A percentile compares a stretch with the other conserved stretches of the same genome.
Evolutionary conservation across 441 rosid species (phyloP).

Genomic region (Jatropha podagrica): DNA sequence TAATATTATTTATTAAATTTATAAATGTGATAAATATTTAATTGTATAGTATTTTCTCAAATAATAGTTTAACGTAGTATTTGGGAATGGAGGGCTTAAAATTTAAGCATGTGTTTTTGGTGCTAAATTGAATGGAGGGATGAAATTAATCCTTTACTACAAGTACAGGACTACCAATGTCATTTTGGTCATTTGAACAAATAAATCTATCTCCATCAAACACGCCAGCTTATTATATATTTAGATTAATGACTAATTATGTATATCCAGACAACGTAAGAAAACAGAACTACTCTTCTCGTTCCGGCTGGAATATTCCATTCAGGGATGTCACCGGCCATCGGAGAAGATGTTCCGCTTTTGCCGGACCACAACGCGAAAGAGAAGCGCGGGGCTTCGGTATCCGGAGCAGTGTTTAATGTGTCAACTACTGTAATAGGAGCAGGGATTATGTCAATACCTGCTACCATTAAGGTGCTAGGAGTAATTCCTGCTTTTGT

Average conservation of each 20-base stretch:
- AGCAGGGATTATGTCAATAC: conserved; percentile 91
- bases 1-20: no score
- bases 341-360: conserved; percentile 43
- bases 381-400: conserved; percentile 38
- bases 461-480: conserved; percentile 73
- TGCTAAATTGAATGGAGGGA: no score
- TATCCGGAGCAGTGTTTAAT: conserved; percentile 76
- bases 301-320: conserved; percentile 22
- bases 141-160: no score
- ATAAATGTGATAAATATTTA: no score
- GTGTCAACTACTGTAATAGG: conserved; percentile 80
- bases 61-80: no score
- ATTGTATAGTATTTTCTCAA: no score
- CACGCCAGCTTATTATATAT: background rate
- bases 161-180: background rate
- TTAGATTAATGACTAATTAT: conserved; percentile 16
- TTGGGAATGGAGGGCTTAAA: no score
- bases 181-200: conserved; percentile 25
- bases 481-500: conserved; percentile 70
- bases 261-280: conserved; percentile 18
- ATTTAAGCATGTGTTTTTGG: no score
- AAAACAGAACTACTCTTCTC: background rate
- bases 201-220: background rate
- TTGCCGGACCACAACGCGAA: conserved; percentile 36
- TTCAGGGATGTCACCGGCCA: conserved; percentile 45